Percentiles rank a stretch among this genome's conserved stretches.
Evolutionary conservation across 2,329 filamentous ascomycete species (phyloP).

Genomic region (Colletotrichum scovillei): DNA sequence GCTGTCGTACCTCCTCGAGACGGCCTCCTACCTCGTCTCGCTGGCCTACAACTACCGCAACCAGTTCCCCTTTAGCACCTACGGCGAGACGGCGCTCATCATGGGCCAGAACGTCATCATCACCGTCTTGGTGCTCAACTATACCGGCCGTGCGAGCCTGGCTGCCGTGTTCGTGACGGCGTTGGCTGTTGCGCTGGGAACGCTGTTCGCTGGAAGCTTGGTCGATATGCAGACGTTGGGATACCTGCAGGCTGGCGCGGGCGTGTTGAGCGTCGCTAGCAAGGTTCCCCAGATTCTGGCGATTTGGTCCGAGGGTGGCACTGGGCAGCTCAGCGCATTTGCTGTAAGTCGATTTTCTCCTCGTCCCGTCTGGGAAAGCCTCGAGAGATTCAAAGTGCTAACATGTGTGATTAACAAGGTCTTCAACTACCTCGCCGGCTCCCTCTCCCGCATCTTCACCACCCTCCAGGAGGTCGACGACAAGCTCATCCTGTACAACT

Average conservation of each 20-base stretch:
- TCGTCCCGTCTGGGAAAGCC: neutral
- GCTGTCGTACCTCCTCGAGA: conserved; percentile 93
- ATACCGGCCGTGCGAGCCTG: conserved; percentile 73
- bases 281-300: conserved; percentile 94
- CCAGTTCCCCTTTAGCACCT: conserved; percentile 95
- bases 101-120: conserved; percentile 93
- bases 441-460: conserved; percentile 94
- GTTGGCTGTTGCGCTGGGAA: conserved; percentile 75
- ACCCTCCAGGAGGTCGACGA: conserved; percentile 98
- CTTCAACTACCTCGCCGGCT: conserved; percentile 97
- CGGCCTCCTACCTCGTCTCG: conserved; percentile 85
- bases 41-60: conserved; percentile 93
- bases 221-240: conserved; percentile 75
- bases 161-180: conserved; percentile 84
- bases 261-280: conserved; percentile 84
- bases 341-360: conserved; percentile 71
- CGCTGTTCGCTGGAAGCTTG: conserved; percentile 75
- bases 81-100: conserved; percentile 93
- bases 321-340: conserved; percentile 96
- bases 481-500: conserved; percentile 94
- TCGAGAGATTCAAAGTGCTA: neutral
- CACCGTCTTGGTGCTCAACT: conserved; percentile 86
- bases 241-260: conserved; percentile 86
- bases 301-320: conserved; percentile 86
- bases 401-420: conserved; percentile 71